Evolutionary conservation across 768 basidiomycete genomes (phyloP).

Genomic region (Tephrocybe sp.): DNA sequence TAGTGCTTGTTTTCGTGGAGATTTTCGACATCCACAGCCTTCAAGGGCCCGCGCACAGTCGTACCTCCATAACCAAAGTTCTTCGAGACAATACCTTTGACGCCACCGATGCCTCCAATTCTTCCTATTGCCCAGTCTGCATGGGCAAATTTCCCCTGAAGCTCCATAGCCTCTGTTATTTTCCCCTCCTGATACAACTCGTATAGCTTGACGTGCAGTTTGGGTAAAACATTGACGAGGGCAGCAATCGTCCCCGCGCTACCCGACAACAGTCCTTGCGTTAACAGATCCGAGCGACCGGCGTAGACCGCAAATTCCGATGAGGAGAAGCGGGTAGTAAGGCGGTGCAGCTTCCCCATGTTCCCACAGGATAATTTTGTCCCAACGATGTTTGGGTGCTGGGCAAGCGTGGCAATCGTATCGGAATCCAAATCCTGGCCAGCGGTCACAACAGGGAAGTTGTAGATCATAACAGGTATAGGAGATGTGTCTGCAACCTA

Average conservation of each 20-base stretch:
- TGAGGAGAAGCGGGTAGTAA: slow-evolving; percentile 55
- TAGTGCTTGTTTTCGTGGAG: slow-evolving; percentile 38
- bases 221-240: slow-evolving; percentile 59
- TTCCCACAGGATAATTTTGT: slow-evolving; percentile 84
- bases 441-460: slow-evolving; percentile 79
- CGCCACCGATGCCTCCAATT: slow-evolving; percentile 64
- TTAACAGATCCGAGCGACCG: slow-evolving; percentile 70
- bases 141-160: slow-evolving; percentile 61
- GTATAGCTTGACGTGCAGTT: slow-evolving; percentile 50
- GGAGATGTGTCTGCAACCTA: slow-evolving; percentile 69
- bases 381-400: slow-evolving; percentile 84
- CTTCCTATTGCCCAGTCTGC: slow-evolving; percentile 64
- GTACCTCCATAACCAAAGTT: slow-evolving; percentile 63
- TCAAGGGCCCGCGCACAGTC: slow-evolving; percentile 48
- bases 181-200: slow-evolving; percentile 50
- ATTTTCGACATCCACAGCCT: slow-evolving; percentile 32
- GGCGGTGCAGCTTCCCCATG: slow-evolving; percentile 79
- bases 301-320: slow-evolving; percentile 68
- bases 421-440: slow-evolving; percentile 87
- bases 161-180: slow-evolving; percentile 52
- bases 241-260: slow-evolving; percentile 68
- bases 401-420: slow-evolving; percentile 60
- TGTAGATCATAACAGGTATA: slow-evolving; percentile 78
- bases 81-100: slow-evolving; percentile 60
- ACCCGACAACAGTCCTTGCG: slow-evolving; percentile 57